phyloP scores from a whole-genome alignment of 1,284 basidiomycete genomes.

The Cutaneotrichosporon curvatum region DNA sequence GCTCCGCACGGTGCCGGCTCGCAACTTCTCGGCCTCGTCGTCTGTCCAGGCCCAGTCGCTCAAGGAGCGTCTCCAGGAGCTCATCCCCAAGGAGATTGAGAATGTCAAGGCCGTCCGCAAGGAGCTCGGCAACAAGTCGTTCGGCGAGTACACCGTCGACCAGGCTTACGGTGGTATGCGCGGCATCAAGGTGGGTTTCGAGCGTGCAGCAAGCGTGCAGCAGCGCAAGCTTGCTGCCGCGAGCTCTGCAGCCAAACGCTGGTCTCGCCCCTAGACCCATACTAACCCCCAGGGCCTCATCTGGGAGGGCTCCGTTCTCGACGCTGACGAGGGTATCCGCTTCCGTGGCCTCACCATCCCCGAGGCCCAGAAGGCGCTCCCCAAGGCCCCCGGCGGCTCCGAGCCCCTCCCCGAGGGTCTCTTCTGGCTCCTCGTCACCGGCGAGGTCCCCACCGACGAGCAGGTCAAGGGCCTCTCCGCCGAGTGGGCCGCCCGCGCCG shows the following conservation, averaged over 20 bases:
- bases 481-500: constrained; percentile 85
- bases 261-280: too few species aligned
- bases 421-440: constrained; percentile 92
- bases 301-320: constrained; percentile 92
- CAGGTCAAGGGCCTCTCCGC: constrained; percentile 77
- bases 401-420: constrained; percentile 91
- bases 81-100: constrained; percentile 83
- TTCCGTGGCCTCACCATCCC: constrained; percentile 91
- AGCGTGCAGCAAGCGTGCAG: too few species aligned
- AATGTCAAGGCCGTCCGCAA: constrained; percentile 77
- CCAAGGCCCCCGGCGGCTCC: constrained; percentile 77
- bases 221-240: too few species aligned
- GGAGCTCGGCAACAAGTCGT: constrained; percentile 79
- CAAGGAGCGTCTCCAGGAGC: constrained; percentile 81
- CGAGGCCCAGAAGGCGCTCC: constrained; percentile 76
- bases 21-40: constrained; percentile 51
- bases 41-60: constrained; percentile 64
- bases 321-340: constrained; percentile 91
- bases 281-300: constrained; percentile 54
- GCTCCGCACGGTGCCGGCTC: constrained; percentile 25
- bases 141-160: constrained; percentile 83
- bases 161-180: constrained; percentile 88
- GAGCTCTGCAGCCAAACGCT: too few species aligned
- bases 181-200: constrained; percentile 53
- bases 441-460: constrained; percentile 81